Evolutionary conservation across 495 filamentous ascomycete genomes (phyloP).

Genomic region (Endocarpon pusillum): DNA sequence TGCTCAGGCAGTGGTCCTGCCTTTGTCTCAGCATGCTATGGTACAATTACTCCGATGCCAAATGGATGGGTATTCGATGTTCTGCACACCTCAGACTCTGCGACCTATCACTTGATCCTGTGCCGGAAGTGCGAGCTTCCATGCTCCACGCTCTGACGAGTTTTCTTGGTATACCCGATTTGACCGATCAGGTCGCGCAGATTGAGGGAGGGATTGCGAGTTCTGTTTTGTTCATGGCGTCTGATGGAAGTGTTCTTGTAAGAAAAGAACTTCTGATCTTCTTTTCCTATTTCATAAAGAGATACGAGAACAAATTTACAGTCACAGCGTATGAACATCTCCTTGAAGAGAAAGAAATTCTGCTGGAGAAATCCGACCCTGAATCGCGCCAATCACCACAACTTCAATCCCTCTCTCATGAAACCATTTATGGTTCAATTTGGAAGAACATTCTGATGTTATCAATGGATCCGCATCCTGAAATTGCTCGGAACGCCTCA

Average conservation of each 20-base stretch:
- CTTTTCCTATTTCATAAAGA: conserved; percentile 76
- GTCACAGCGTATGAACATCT: conserved; percentile 87
- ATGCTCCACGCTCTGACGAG: conserved; percentile 85
- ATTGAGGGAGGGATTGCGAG: conserved; percentile 81
- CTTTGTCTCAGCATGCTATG: conserved; percentile 93
- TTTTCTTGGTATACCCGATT: conserved; percentile 83
- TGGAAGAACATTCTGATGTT: conserved; percentile 88
- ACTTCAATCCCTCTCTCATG: conserved; percentile 37
- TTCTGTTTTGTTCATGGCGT: conserved; percentile 68
- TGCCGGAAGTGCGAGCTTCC: conserved; percentile 87
- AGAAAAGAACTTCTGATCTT: conserved; percentile 85
- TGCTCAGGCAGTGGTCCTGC: conserved; percentile 91
- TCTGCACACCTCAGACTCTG: conserved; percentile 63
- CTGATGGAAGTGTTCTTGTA: conserved; percentile 84
- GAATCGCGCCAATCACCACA: conserved; percentile 23
- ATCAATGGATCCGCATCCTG: conserved; percentile 86
- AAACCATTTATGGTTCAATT: conserved; percentile 76
- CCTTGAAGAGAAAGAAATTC: conserved; percentile 60
- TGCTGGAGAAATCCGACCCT: conserved; percentile 25
- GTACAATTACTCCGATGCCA: conserved; percentile 76
- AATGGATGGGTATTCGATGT: conserved; percentile 80
- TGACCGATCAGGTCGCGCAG: conserved; percentile 76
- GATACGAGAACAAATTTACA: conserved; percentile 83
- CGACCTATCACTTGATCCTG: conserved; percentile 66
- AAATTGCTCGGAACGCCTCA: conserved; percentile 69